Evolutionary conservation across 768 basidiomycete genomes (phyloP), one percentile per base, ranked within the genome.

Genomic region (Lactifluus pinguis): DNA sequence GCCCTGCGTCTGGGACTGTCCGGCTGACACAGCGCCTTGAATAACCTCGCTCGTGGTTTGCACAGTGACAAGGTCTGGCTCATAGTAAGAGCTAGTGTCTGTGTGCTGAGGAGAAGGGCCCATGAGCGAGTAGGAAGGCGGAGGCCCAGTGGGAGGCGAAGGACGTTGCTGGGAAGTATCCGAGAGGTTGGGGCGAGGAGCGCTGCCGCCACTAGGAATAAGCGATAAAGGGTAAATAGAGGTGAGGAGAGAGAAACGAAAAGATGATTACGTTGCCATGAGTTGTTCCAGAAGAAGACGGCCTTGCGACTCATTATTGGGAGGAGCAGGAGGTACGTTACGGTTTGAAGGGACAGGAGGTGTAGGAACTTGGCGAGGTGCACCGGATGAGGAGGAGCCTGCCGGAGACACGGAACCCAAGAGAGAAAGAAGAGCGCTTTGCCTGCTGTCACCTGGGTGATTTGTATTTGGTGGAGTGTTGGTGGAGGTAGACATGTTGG

Each of bases 241-340:
- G 15, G n/a, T 49, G 60, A 59, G 4, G 42, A n/a, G 39, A n/a
- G 41, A 6, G 21, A 4, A 14, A n/a, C 15, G 59, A 51, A 36
- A 51, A 58, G 65, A 60, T 60, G 65, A 59, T 74, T 70, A 92
- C 89, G 87, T 85, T 59, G 83, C 77, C 84, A 92, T 88, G 61
- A 92, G 76, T 69, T 90, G 87, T 65, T 92, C 89, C 62, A 92
- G 73, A 66, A 92, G 71, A 62, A 84, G 76, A 74, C 90, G 89
- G 59, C 85, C 84, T 69, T 88, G 86, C 0, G 81, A 72, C 63
- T 89, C 86, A 66, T 79, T 69, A 62, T 79, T 81, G 13, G 80
- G 75, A 13, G 80, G 75, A 4, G 83, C 80, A 56, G 77, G 77
- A 14, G 44, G 84, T 76, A 68, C 83, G 73, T 63, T 79, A 77